These are phyloP conservation scores for Thalassiosira mediterranea DNA, from an alignment of 352 stramenopile species.

Conservation along the genomic window DNA sequence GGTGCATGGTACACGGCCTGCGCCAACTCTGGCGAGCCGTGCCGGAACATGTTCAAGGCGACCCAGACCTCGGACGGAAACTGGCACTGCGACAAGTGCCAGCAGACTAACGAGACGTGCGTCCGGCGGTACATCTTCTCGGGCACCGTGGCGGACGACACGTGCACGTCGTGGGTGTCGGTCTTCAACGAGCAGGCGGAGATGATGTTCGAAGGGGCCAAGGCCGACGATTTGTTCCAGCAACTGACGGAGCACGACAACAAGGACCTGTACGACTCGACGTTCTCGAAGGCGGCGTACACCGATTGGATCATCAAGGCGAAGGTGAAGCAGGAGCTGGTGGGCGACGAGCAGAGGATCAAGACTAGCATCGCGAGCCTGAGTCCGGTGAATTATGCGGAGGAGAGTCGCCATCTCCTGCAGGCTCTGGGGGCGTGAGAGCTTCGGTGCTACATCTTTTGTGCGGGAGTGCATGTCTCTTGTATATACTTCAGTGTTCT, in stretches of 20 bases:
- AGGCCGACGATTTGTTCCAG: slow-evolving; percentile 90
- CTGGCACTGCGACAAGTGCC: slow-evolving; percentile 96
- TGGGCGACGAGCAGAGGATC: slow-evolving; percentile 93
- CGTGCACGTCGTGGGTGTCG: slow-evolving; percentile 92
- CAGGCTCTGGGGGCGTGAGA: slow-evolving; percentile 70
- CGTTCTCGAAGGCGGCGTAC: slow-evolving; percentile 93
- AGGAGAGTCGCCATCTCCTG: slow-evolving; percentile 92
- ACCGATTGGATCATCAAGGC: slow-evolving; percentile 93
- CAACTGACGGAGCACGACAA: slow-evolving; percentile 83
- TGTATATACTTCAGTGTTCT: no score
- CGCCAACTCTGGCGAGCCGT: slow-evolving; percentile 80
- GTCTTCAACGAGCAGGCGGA: slow-evolving; percentile 97
- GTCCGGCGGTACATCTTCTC: slow-evolving; percentile 96
- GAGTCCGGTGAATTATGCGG: slow-evolving; percentile 91
- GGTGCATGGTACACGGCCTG: slow-evolving; percentile 88
- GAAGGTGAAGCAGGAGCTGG: slow-evolving; percentile 94
- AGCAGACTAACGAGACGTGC: slow-evolving; percentile 92
- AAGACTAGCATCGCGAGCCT: slow-evolving; percentile 92
- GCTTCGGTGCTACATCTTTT: no score
- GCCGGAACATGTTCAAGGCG: slow-evolving; percentile 87
- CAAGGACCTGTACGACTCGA: slow-evolving; percentile 89
- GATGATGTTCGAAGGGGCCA: slow-evolving; percentile 89
- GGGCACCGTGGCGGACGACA: slow-evolving; percentile 92
- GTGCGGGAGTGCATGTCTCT: no score
- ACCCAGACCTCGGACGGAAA: slow-evolving; percentile 91